A percentile compares a stretch with the other conserved stretches of the same genome.
Conservation (phyloP, 2,329 filamentous ascomycete genomes). For the Sclerotinia sclerotiorum region DNA sequence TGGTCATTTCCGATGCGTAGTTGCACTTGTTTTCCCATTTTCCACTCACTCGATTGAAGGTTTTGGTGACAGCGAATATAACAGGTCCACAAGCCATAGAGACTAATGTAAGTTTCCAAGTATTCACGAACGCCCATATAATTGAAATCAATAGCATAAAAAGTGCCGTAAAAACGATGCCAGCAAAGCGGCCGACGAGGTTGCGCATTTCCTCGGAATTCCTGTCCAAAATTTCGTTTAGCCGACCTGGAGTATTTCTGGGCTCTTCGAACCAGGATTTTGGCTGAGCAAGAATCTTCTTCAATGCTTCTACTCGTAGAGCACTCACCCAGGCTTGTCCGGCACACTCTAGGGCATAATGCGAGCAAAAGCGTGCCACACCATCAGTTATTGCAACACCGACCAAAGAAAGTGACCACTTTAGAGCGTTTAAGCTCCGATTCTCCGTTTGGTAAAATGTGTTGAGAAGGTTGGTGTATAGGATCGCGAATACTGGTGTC, state of each 20-base stretch:
- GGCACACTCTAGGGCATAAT: conserved; percentile 69
- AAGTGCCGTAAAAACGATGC: conserved; percentile 64
- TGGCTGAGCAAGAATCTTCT: conserved; percentile 71
- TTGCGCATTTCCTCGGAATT: conserved; percentile 87
- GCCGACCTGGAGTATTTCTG: conserved; percentile 59
- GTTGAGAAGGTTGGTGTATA: conserved; percentile 69
- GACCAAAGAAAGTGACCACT: conserved; percentile 71
- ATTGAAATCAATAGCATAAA: conserved; percentile 69
- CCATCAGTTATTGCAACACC: conserved; percentile 68
- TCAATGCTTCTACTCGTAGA: conserved; percentile 67
- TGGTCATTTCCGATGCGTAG: conserved; percentile 58
- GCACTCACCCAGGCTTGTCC: conserved; percentile 76
- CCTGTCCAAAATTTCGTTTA: conserved; percentile 73
- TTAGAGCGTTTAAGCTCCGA: conserved; percentile 31
- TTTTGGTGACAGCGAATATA: conserved; percentile 63
- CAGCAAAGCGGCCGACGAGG: conserved; percentile 74
- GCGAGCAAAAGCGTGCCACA: conserved; percentile 61
- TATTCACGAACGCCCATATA: conserved; percentile 69
- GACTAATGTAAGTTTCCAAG: conserved; percentile 81
- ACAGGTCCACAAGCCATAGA: conserved; percentile 67
- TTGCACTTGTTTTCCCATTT: conserved; percentile 73
- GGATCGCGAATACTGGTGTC: conserved; percentile 67
- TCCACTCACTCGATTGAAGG: conserved; percentile 63
- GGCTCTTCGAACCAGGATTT: conserved; percentile 74
- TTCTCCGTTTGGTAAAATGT: conserved; percentile 60